Evolutionary conservation across 495 filamentous ascomycete genomes (phyloP), one percentile per base, ranked within the genome.

Genomic region (Podospora pseudoanserina): DNA sequence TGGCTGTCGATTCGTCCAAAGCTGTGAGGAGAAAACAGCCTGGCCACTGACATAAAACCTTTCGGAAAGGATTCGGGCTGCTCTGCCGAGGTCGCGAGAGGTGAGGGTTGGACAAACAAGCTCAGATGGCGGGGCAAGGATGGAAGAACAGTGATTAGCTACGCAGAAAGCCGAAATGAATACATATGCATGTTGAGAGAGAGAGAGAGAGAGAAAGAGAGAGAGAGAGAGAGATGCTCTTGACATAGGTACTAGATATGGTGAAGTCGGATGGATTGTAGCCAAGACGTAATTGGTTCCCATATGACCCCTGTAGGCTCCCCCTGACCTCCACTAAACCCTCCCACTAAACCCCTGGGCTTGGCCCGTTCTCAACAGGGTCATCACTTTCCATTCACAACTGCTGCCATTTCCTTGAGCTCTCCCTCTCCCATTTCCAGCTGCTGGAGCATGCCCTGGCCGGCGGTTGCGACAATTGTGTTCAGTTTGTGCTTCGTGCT

Each of bases 341-440:
- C 55, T 58, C 55, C 19, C 55, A 58, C 55, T 58, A 49, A 26
- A 58, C 55, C 55, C 55, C 55, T 58, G 55, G 55, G 18, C 6
- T 58, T 6, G 55, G 4, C 55, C 55, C 55, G 55, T 58, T 58
- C 55, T 20, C 55, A 19, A 19, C 55, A 58, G 55, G n/a, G 55
- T 49, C n/a, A 58, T 58, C 55, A 19, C 55, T 58, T 58, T 58
- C n/a, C 55, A 58, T 20, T 19, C n/a, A 58, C n/a, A 58, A 58
- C 55, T 58, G 19, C 55, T n/a, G 2, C 55, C 55, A 58, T 58
- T 20, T 49, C 39, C 39, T 49, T 7, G 39, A 49, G 39, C 39
- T 49, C 39, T 58, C 54, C 20, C 23, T 20, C 54, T 56, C 16
- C 11, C 15, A 56, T 15, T 18, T 58, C 55, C 55, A 58, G 55